Evolutionary conservation across 306 rosid species (phyloP).

Genomic region (Fragaria iinumae): DNA sequence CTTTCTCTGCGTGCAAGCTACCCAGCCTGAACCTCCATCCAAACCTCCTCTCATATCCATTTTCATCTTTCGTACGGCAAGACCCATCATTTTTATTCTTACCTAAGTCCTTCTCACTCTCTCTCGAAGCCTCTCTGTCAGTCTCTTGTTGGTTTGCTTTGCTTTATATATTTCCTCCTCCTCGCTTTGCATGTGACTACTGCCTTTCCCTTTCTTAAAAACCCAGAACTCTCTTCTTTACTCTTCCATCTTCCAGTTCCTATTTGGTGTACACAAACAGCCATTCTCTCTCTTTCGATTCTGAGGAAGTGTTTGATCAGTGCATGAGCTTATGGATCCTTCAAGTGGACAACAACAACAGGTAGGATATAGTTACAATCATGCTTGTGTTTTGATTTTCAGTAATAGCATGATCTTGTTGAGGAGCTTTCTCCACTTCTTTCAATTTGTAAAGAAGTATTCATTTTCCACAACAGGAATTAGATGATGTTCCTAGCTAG

Average conservation of each 20-base stretch:
- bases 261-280: neutral
- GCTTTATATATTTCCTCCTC: constrained; percentile 42
- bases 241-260: neutral
- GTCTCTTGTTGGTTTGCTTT: constrained; percentile 33
- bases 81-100: constrained; percentile 27
- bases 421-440: neutral
- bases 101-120: constrained; percentile 5
- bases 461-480: neutral
- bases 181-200: constrained; percentile 56
- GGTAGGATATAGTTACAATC: constrained; percentile 37
- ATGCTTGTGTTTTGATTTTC: neutral
- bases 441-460: neutral
- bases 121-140: constrained; percentile 5
- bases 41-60: constrained; percentile 31
- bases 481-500: neutral
- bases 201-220: neutral
- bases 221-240: neutral
- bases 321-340: constrained; percentile 74
- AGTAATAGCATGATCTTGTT: neutral
- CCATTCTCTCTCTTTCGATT: neutral
- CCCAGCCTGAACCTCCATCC: neutral
- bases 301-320: neutral
- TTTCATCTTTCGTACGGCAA: constrained; percentile 47
- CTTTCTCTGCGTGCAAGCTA: constrained; percentile 70
- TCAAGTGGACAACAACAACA: constrained; percentile 67